Conservation (phyloP, 345 rosid species). For the Tarenaya hassleriana region DNA sequence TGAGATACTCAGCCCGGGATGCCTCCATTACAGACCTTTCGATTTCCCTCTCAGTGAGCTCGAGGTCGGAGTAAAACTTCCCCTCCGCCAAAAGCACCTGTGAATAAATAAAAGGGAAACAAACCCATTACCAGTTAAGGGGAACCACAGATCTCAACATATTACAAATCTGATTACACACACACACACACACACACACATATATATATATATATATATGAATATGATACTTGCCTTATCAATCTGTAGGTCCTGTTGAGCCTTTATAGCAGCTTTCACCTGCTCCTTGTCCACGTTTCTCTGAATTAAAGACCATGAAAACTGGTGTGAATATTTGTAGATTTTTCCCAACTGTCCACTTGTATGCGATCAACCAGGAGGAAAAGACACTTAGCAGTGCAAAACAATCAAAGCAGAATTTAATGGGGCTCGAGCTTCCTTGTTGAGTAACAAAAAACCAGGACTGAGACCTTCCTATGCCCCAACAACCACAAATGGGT, state of each 20-base stretch:
- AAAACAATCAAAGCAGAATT: neutral
- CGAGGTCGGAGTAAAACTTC: constrained; percentile 71
- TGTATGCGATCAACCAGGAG: neutral
- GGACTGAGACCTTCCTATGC: too few species aligned
- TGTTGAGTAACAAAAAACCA: too few species aligned
- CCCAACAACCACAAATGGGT: too few species aligned
- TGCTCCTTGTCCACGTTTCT: constrained; percentile 80
- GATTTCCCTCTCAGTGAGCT: constrained; percentile 94
- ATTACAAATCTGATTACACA: neutral
- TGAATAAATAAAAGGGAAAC: constrained; percentile 1
- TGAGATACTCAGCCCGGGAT: constrained; percentile 93
- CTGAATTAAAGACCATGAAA: constrained; percentile 39
- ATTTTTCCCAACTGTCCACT: neutral
- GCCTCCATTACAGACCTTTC: constrained; percentile 94
- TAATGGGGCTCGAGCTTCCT: too few species aligned
- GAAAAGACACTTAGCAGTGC: neutral
- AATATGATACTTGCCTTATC: constrained; percentile 54
- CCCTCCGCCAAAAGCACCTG: constrained; percentile 97
- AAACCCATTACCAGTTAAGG: constrained; percentile 3
- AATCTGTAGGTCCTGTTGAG: constrained; percentile 97
- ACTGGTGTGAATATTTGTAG: neutral
- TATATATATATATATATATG: neutral
- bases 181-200: neutral
- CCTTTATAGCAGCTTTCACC: constrained; percentile 97
- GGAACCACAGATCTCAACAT: neutral